These are phyloP conservation scores for Kappamyces sp. DNA, from an alignment of 192 early-diverging fungal genomes.

Conservation along the genomic window DNA sequence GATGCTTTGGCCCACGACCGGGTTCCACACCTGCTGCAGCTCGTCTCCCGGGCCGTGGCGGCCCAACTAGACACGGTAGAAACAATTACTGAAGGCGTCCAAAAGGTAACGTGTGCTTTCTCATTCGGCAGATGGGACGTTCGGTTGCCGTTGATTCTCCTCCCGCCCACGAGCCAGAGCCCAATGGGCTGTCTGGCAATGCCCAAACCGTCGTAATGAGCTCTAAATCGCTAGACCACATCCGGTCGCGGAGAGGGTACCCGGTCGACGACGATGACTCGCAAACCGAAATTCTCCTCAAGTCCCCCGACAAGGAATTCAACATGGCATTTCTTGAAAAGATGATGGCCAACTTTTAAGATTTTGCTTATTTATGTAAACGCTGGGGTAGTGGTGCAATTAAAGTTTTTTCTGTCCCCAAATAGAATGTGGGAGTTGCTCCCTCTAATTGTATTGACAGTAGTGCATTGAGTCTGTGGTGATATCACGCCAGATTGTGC, in stretches of 20 bases:
- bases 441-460: background rate
- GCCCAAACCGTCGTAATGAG: too few species aligned
- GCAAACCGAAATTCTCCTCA: too few species aligned
- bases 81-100: conserved; percentile 42
- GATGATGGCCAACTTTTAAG: conserved; percentile 11
- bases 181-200: too few species aligned
- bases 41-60: conserved; percentile 29
- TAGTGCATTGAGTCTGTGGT: background rate
- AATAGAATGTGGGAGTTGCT: background rate
- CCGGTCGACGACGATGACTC: too few species aligned
- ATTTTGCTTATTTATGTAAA: conserved; percentile 8
- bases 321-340: conserved; percentile 16
- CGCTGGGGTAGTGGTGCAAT: background rate
- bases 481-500: background rate
- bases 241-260: too few species aligned
- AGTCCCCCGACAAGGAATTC: conserved; percentile 14
- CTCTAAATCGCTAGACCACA: too few species aligned
- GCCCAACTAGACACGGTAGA: conserved; percentile 46
- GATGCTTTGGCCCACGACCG: conserved; percentile 37
- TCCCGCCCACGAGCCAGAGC: too few species aligned
- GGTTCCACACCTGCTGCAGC: conserved; percentile 31
- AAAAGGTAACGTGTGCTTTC: conserved; percentile 30
- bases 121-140: too few species aligned
- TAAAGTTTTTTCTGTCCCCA: too few species aligned
- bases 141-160: too few species aligned